Evolutionary conservation across 495 filamentous ascomycete genomes (phyloP).

Genomic region (Copromyces sp.): DNA sequence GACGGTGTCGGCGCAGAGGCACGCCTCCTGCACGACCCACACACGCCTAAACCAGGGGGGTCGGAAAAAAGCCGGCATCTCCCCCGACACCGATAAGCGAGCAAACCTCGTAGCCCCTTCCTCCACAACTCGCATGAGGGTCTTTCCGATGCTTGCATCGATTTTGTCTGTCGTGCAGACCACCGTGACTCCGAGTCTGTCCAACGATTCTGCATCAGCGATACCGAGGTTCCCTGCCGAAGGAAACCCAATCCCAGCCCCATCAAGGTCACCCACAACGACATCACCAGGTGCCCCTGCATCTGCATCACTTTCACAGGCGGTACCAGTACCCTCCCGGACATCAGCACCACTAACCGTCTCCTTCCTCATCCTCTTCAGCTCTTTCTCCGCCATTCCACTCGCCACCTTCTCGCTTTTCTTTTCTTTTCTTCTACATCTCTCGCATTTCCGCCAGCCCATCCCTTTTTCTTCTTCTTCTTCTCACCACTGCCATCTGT

Average conservation of each 20-base stretch:
- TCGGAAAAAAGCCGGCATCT: slow-evolving; percentile 5
- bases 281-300: too few relatives aligned
- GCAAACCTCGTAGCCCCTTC: background rate
- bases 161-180: background rate
- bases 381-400: too few relatives aligned
- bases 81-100: background rate
- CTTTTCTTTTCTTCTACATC: too few relatives aligned
- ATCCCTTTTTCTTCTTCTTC: too few relatives aligned
- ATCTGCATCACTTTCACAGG: too few relatives aligned
- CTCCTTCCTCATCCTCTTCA: too few relatives aligned
- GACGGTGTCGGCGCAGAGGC: slow-evolving; percentile 12
- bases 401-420: too few relatives aligned
- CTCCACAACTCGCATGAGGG: background rate
- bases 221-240: background rate
- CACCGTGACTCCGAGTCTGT: background rate
- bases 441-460: too few relatives aligned
- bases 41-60: slow-evolving; percentile 22
- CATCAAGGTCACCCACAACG: too few relatives aligned
- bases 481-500: too few relatives aligned
- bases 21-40: slow-evolving; percentile 24
- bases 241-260: background rate
- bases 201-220: background rate
- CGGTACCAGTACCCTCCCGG: too few relatives aligned
- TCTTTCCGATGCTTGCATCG: background rate
- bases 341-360: too few relatives aligned